Evolutionary conservation across 1,139 yeast species (phyloP), one percentile per base, ranked within the genome.

Genomic region (Pichia sp.): DNA sequence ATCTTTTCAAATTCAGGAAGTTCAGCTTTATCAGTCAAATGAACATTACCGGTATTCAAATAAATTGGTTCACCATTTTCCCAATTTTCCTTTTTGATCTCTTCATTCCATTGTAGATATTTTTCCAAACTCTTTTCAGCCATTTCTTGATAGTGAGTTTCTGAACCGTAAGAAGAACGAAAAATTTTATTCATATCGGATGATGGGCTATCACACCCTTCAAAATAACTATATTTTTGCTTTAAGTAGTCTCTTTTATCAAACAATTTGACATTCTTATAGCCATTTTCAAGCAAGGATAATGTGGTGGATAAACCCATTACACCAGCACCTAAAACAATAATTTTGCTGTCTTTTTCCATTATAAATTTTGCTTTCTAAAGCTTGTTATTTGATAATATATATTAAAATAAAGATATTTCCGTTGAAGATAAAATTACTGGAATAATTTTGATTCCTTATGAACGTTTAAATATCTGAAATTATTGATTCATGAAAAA

Each of bases 231-330:
- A 43, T 60, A 67, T 20, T 58, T 51, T 40, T 58, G 46, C 4
- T 49, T 30, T 25, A 61, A 58, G 11, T 67, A 61, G 39, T 64
- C 65, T 24, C 60, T 45, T 39, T 66, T 56, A 43, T 70, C 74
- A 49, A 60, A 61, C 3, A 69, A 55, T 4, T 64, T 59, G 42
- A 69, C 55, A 38, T 64, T 47, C 8, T 43, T 53, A 43, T 59
- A 59, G 2, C 62, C 62, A 23, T 46, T 47, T 29, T 55, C 40
- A 4, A 66, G 61, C 23, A 73, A 56, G 29, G 67, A 58, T 16
- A 62, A 59, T 4, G 74, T 73, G 6, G 71, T 61, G n/a, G 76
- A 69, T 25, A 71, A 59, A 1, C 78, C 77, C 61, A 71, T 71
- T 8, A 68, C 72, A 25, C 76, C 76, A 1, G 73, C 67, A 4